Base-by-base conservation (phyloP, 1,284 basidiomycete genomes). In the Stereum hirsutum region DNA sequence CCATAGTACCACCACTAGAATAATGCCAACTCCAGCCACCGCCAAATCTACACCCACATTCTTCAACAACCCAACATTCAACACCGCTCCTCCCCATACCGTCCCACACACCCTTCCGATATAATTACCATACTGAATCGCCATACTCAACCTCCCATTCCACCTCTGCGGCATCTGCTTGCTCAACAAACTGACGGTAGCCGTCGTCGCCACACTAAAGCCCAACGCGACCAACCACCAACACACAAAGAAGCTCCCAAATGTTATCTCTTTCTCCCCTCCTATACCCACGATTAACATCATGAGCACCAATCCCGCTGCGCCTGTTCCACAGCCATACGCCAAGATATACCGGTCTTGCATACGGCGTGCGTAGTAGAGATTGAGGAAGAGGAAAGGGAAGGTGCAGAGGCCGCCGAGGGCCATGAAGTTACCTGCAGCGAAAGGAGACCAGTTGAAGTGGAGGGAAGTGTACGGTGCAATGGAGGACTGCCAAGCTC, bases 141-240 rank as follows among this genome's bases (percentile, higher is more conserved):
- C 69, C 53, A 81, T 56, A 43, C 74, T 75, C 17, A 68, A 68
- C 27, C 65, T 59, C 17, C 66, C 63, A 50, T 81, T 84, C 76
- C 77, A 83, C 43, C 63, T 59, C 2, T 68, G 65, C 0, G 81
- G 80, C 21, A 84, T 64, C 55, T 80, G 80, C 58, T 83, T 84
- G 48, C 74, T 77, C 17, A 83, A 59, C 45, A 82, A 55, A 46
- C 77, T 78, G 41, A 82, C 61, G 21, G 81, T 83, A 40, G 75
- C 73, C 2, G 79, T 83, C 50, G 71, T 79, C 14, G 77, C 72
- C 24, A 82, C 62, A 57, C 82, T 83, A 64, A 83, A 84, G 1
- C 81, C 81, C 12, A 84, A 65, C 14, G 80, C 79, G 23, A 83
- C 62, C 23, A 74, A 64, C 64, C 74, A 78, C 81, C 83, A 85